Evolutionary conservation across 371 early-diverging fungal species (phyloP).

Genomic region (Mortierella sp.): DNA sequence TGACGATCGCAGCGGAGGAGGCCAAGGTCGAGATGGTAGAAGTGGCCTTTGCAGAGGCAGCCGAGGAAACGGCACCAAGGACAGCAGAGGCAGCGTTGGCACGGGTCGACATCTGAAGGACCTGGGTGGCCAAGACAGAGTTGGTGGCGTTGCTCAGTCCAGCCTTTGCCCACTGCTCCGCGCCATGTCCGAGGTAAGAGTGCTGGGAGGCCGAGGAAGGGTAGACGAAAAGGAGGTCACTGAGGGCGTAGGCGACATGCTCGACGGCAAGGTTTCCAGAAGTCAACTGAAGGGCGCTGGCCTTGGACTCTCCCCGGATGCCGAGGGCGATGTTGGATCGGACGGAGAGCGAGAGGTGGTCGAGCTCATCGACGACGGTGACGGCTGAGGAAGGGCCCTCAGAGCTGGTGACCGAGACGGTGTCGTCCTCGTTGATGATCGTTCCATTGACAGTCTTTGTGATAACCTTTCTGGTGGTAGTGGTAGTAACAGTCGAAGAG

Average conservation of each 20-base stretch:
- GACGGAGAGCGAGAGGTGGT: conserved; percentile 54
- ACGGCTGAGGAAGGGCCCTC: conserved; percentile 58
- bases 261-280: conserved; percentile 80
- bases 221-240: conserved; percentile 86
- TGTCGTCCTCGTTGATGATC: conserved; percentile 37
- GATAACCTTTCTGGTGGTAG: conserved; percentile 20
- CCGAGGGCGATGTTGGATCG: conserved; percentile 56
- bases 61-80: conserved; percentile 77
- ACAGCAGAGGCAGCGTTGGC: conserved; percentile 86
- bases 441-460: conserved; percentile 18
- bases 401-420: conserved; percentile 38
- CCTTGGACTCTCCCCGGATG: conserved; percentile 25
- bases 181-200: conserved; percentile 71
- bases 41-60: conserved; percentile 51
- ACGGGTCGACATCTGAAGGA: conserved; percentile 80
- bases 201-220: conserved; percentile 68
- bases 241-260: conserved; percentile 82
- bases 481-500: conserved; percentile 22
- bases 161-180: conserved; percentile 71
- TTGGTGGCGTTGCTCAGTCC: conserved; percentile 75
- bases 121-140: conserved; percentile 69
- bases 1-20: conserved; percentile 80
- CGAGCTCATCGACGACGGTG: conserved; percentile 54
- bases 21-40: conserved; percentile 70
- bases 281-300: conserved; percentile 50